Conservation (phyloP, 1,284 basidiomycete species). For the Lentinus polychrous region DNA sequence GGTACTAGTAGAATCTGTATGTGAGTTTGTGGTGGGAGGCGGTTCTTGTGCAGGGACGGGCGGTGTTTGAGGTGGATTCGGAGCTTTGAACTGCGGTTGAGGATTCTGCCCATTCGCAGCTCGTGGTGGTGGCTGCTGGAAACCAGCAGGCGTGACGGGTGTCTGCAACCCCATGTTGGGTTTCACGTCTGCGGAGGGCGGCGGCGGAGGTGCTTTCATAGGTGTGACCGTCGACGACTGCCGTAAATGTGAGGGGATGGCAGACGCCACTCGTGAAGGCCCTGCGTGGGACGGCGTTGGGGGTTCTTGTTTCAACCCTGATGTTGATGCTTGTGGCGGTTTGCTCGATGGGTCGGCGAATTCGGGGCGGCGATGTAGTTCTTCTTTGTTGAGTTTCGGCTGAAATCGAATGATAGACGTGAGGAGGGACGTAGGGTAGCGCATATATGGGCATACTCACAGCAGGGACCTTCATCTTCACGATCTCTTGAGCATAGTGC, state of each 20-base stretch:
- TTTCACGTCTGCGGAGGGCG: constrained; percentile 3
- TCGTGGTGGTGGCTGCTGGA: constrained; percentile 7
- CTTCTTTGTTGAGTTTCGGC: constrained; percentile 72
- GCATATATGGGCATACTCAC: constrained; percentile 39
- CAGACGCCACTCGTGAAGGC: constrained; percentile 4
- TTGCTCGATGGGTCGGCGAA: constrained; percentile 38
- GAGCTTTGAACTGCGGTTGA: too few species aligned
- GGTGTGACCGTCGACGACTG: constrained; percentile 13
- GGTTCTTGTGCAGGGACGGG: constrained; percentile 1
- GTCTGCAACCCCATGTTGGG: constrained; percentile 2
- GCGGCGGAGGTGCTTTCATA: constrained; percentile 8
- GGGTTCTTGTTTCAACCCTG: constrained; percentile 4
- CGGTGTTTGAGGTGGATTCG: background rate
- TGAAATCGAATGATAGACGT: constrained; percentile 6
- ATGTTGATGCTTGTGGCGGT: constrained; percentile 1
- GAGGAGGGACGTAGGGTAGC: background rate
- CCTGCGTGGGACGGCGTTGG: background rate
- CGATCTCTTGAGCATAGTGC: constrained; percentile 75
- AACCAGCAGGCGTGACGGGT: constrained; percentile 6
- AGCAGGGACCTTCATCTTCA: constrained; percentile 78
- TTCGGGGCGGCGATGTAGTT: constrained; percentile 75
- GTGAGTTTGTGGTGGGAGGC: background rate
- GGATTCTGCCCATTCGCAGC: constrained; percentile 4
- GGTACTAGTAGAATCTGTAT: background rate
- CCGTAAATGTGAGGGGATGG: constrained; percentile 20